phyloP scores from a whole-genome alignment of 345 rosid species.

The Ceriops zippeliana region DNA sequence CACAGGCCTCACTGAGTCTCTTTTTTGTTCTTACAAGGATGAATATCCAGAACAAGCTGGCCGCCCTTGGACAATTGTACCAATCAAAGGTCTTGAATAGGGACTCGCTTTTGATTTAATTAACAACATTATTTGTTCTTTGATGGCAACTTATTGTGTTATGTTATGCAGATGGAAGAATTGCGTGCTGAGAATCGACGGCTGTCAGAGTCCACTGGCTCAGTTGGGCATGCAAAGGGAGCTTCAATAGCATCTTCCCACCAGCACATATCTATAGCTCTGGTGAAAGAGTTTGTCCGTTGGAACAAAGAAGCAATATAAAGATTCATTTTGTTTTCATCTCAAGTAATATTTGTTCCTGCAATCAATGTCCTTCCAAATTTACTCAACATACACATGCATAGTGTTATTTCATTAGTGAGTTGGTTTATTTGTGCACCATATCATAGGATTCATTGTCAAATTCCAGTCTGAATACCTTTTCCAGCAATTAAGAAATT shows the following conservation, averaged over 20 bases:
- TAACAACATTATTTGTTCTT: not conserved
- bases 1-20: slow-evolving; percentile 85
- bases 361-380: not conserved
- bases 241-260: slow-evolving; percentile 73
- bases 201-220: slow-evolving; percentile 66
- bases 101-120: slow-evolving; percentile 6
- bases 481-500: not conserved
- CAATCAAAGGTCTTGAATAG: slow-evolving; percentile 59
- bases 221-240: slow-evolving; percentile 88
- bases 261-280: slow-evolving; percentile 92
- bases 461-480: not conserved
- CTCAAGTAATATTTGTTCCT: slow-evolving; percentile 52
- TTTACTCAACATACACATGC: no score
- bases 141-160: not conserved
- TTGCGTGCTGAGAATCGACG: slow-evolving; percentile 75
- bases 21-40: slow-evolving; percentile 89
- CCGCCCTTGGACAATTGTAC: slow-evolving; percentile 84
- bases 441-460: not conserved
- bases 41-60: slow-evolving; percentile 91
- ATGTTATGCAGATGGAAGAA: slow-evolving; percentile 75
- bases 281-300: slow-evolving; percentile 87
- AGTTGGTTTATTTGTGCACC: not conserved
- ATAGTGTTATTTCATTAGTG: not conserved
- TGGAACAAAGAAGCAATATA: slow-evolving; percentile 98
- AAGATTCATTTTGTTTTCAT: slow-evolving; percentile 84